phyloP scores from a whole-genome alignment of 208 protist species.

The Trichomonas tenax region DNA sequence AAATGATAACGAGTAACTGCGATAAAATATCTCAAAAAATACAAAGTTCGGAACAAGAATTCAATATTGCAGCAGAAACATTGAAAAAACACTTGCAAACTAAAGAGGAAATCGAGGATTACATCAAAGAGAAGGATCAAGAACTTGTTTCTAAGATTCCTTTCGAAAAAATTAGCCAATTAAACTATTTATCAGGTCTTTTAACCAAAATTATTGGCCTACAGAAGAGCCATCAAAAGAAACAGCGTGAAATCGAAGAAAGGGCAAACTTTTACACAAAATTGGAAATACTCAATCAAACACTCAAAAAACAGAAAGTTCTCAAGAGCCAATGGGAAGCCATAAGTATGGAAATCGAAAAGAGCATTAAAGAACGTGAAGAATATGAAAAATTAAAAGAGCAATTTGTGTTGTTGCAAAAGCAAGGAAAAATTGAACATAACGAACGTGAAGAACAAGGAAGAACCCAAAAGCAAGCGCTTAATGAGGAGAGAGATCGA shows the following conservation, averaged over 20 bases:
- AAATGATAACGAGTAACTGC: not conserved
- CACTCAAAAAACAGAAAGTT: not conserved
- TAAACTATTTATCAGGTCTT: not conserved
- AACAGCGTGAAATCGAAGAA: not conserved
- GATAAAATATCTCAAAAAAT: not conserved
- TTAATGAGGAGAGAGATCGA: not conserved
- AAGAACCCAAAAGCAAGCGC: not conserved
- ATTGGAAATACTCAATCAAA: not conserved
- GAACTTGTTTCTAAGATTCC: not conserved
- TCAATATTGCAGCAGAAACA: not conserved
- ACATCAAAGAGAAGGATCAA: not conserved
- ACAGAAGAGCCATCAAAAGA: not conserved
- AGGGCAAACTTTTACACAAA: not conserved
- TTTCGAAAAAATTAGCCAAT: not conserved
- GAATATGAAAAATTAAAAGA: not conserved
- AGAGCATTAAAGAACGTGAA: not conserved
- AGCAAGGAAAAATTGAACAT: not conserved
- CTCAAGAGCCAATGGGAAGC: not conserved
- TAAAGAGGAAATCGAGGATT: not conserved
- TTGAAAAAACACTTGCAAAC: not conserved
- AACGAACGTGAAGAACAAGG: not conserved
- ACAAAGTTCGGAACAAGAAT: not conserved
- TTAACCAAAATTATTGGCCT: not conserved
- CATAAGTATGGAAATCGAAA: not conserved
- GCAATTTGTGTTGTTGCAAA: not conserved